Base-by-base conservation (phyloP, 768 basidiomycete genomes). In the Boletus rufocinnamomeus region DNA sequence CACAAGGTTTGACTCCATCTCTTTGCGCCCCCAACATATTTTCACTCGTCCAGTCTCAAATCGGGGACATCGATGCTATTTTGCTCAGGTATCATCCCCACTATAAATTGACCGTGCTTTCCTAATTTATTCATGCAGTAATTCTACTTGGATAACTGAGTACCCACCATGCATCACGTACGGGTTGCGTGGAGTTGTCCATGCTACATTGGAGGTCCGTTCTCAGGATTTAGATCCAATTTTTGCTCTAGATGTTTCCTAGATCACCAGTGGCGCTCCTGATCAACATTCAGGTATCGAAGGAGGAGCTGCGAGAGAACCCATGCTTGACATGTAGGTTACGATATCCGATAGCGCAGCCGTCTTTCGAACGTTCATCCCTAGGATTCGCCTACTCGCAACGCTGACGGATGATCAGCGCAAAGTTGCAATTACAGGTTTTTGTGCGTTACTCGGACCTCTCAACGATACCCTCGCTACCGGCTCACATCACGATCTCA, bases 121-220 rank as follows among this genome's bases (percentile, higher is more conserved):
- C 28, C 52, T 66, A 5, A 66, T 44, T 1, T 6, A 10, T 47
- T 16, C 32, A 4, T n/a, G 28, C 21, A 93, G 91, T 63, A 98
- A 99, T 69, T 98, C 95, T 23, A 95, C 93, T 11, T 99, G 96
- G 95, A 93, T 98, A 62, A 89, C 89, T 14, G 93, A 97, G 65
- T 85, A 89, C 62, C 84, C 85, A 7, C 95, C 97, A 0, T 98
- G 95, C 67, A 88, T 98, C 52, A 97, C 95, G 0, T 97, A 96
- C 70, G 97, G 97, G 4, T 77, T 98, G 56, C 83, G 97, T 47
- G 97, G 97, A 0, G 96, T 99, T 4, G 85, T 98, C 1, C 95
- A 95, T 68, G 93, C 91, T 52, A 82, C 84, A 35, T 74, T 97
- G 8, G 83, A 88, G 78, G 91, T 88, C 46, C 46, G 72, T 48